Conservation (phyloP, 805 yeast genomes). For the Kurtzmaniella cleridarum region DNA sequence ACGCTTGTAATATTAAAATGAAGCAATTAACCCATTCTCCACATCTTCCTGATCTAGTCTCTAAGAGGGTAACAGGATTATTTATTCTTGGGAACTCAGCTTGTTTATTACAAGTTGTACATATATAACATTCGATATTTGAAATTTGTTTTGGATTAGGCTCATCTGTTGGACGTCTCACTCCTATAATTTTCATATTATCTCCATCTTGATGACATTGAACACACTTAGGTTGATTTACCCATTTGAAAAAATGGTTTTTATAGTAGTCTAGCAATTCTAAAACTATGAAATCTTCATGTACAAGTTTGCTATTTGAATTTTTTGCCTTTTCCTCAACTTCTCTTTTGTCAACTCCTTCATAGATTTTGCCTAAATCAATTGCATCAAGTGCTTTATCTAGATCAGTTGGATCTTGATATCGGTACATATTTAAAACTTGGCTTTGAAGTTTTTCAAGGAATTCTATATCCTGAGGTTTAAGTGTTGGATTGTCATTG, state of each 20-base stretch:
- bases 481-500: too few species aligned
- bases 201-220: slow-evolving; percentile 40
- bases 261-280: slow-evolving; percentile 49
- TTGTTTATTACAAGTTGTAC: slow-evolving; percentile 42
- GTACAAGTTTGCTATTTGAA: slow-evolving; percentile 10
- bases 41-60: slow-evolving; percentile 72
- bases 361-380: slow-evolving; percentile 54
- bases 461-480: slow-evolving; percentile 3
- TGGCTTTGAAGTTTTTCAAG: not conserved
- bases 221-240: slow-evolving; percentile 61
- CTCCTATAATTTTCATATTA: slow-evolving; percentile 34
- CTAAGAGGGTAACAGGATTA: slow-evolving; percentile 55
- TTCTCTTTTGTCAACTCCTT: slow-evolving; percentile 52
- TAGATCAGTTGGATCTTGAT: slow-evolving; percentile 11
- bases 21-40: slow-evolving; percentile 96
- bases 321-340: slow-evolving; percentile 12
- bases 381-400: slow-evolving; percentile 59
- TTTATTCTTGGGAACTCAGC: slow-evolving; percentile 76
- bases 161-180: slow-evolving; percentile 27
- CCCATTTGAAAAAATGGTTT: slow-evolving; percentile 78
- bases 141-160: slow-evolving; percentile 30
- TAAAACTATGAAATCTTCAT: slow-evolving; percentile 32
- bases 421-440: slow-evolving; percentile 5
- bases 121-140: slow-evolving; percentile 58
- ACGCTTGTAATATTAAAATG: slow-evolving; percentile 59